These are phyloP conservation scores for Colletotrichum costaricense DNA, from an alignment of 2,329 filamentous ascomycete species.

Conservation along the genomic window DNA sequence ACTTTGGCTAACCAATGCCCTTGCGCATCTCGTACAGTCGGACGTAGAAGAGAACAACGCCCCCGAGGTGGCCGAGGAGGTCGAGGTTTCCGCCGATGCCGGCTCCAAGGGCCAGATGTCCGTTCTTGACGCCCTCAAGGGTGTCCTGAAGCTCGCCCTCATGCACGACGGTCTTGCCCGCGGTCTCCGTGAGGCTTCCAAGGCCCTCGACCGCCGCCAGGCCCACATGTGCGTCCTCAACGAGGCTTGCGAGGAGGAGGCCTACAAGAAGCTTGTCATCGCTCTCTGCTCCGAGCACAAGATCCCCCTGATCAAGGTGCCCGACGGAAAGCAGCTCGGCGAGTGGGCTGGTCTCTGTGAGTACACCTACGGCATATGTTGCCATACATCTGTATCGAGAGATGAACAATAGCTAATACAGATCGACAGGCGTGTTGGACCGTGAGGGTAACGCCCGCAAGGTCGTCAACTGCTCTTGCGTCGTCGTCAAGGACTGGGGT, in stretches of 20 bases:
- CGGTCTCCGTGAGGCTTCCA: constrained; percentile 97
- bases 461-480: constrained; percentile 99
- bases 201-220: constrained; percentile 98
- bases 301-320: constrained; percentile 99
- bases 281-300: constrained; percentile 99
- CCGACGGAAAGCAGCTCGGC: constrained; percentile 99
- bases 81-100: constrained; percentile 95
- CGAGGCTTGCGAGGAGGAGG: constrained; percentile 99
- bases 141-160: constrained; percentile 96
- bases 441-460: constrained; percentile 99
- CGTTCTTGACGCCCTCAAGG: constrained; percentile 98
- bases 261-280: constrained; percentile 99
- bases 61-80: constrained; percentile 86
- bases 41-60: constrained; percentile 99
- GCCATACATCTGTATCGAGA: neutral
- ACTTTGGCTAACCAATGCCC: constrained; percentile 36
- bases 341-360: constrained; percentile 99
- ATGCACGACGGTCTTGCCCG: constrained; percentile 99
- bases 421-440: constrained; percentile 85
- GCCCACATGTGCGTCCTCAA: constrained; percentile 99
- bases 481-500: constrained; percentile 99
- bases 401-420: constrained; percentile 42
- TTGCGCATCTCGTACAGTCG: constrained; percentile 71
- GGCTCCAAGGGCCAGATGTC: constrained; percentile 93
- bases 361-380: constrained; percentile 53